Base-by-base conservation (phyloP, 2,329 filamentous ascomycete genomes). In the Monosporascus sp. region DNA sequence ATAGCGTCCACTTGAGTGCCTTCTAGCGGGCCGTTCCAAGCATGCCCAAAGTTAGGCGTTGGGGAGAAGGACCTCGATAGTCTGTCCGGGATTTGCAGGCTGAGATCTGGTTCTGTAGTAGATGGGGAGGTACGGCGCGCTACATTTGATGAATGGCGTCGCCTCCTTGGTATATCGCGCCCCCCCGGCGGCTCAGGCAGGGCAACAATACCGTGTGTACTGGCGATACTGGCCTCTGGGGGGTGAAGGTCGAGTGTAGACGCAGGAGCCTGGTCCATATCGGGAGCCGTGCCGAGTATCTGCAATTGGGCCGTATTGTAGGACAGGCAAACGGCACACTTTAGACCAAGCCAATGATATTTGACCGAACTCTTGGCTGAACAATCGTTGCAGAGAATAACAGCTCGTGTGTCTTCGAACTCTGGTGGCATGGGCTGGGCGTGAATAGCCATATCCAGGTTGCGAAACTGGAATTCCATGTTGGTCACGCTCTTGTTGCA, bases 401-500 rank as follows among this genome's bases (percentile, higher is more conserved):
- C 82, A 15, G 91, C 93, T 57, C 85, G 85, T 5, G 89, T 91
- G 62, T 90, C 84, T 55, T 76, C 79, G 63, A 92, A 96, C 58
- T 95, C 89, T 6, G 79, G 73, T 0, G 94, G 94, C 91, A 99
- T 97, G 2, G 94, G 94, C 67, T 99, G 94, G 45, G 81, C 80
- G 58, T 88, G 81, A 55, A 99, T 96, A 48, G 90, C 86, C 50
- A 91, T 83, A 64, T 97, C 93, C 36, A 97, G 74, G 61, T 94
- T 94, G 48, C 90, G 85, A 74, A 97, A 99, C 62, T 95, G 89
- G 38, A 89, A 83, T 66, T 97, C 93, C 93, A 99, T 99, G 66
- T 97, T 97, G 60, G 90, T 84, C n/a, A 96, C 87, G 58, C 89
- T 96, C 71, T 94, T 96, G 73, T 88, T 96, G 79, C 94, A 99